Conservation (phyloP, 345 rosid genomes). For the Camelina neglecta region DNA sequence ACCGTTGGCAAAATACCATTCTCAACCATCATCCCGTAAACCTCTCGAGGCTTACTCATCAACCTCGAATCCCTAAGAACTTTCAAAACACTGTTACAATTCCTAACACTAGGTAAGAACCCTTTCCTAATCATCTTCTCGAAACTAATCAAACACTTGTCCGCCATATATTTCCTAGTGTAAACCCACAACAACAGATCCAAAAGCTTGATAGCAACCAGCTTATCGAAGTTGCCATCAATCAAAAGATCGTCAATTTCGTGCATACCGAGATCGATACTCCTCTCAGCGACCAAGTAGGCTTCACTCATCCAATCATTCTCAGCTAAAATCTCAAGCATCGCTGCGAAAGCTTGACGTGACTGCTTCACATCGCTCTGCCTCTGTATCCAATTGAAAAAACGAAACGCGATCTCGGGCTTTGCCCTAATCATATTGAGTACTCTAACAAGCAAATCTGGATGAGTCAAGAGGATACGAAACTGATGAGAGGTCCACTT, state of each 20-base stretch:
- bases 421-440: slow-evolving; percentile 52
- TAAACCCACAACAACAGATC: slow-evolving; percentile 66
- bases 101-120: slow-evolving; percentile 63
- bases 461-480: slow-evolving; percentile 49
- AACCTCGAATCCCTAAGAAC: slow-evolving; percentile 57
- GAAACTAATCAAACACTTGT: slow-evolving; percentile 56
- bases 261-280: slow-evolving; percentile 51
- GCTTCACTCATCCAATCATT: slow-evolving; percentile 55
- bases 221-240: slow-evolving; percentile 38
- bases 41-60: slow-evolving; percentile 44
- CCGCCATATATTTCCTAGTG: slow-evolving; percentile 56
- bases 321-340: slow-evolving; percentile 67
- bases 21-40: slow-evolving; percentile 56
- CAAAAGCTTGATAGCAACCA: slow-evolving; percentile 50
- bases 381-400: slow-evolving; percentile 62
- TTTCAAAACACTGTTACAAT: slow-evolving; percentile 67
- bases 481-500: slow-evolving; percentile 57
- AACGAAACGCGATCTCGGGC: slow-evolving; percentile 59
- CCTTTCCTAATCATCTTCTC: slow-evolving; percentile 62
- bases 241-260: slow-evolving; percentile 63
- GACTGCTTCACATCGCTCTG: slow-evolving; percentile 59
- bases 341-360: slow-evolving; percentile 44
- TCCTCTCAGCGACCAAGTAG: slow-evolving; percentile 58
- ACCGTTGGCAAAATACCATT: slow-evolving; percentile 59
- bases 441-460: slow-evolving; percentile 58